Conservation (phyloP, 1,284 basidiomycete species). For the Thelephora terrestris region DNA sequence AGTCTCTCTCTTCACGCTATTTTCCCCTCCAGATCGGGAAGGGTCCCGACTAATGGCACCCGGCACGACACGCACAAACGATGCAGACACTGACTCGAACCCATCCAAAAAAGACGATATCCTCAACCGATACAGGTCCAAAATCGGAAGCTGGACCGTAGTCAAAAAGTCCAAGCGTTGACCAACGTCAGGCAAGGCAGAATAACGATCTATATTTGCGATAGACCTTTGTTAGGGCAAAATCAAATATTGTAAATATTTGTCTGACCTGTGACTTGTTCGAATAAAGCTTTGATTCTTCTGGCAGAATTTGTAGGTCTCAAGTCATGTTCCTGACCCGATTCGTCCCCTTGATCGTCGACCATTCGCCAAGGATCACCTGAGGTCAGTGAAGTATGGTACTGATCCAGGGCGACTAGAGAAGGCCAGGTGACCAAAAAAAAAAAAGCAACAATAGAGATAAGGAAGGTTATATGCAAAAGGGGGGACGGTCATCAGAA, state of each 20-base stretch:
- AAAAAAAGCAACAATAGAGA: not conserved
- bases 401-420: slow-evolving; percentile 70
- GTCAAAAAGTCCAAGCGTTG: slow-evolving; percentile 81
- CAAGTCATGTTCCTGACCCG: slow-evolving; percentile 30
- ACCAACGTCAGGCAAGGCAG: slow-evolving; percentile 67
- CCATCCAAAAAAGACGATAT: slow-evolving; percentile 84
- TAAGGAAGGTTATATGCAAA: slow-evolving; percentile 1
- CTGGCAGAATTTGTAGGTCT: slow-evolving; percentile 74
- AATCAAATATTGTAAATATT: not conserved
- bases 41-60: slow-evolving; percentile 55
- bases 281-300: slow-evolving; percentile 71
- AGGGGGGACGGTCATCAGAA: not conserved
- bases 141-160: slow-evolving; percentile 75
- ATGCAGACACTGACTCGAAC: slow-evolving; percentile 83
- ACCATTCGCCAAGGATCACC: slow-evolving; percentile 84
- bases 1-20: slow-evolving; percentile 43
- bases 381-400: slow-evolving; percentile 72
- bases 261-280: slow-evolving; percentile 72
- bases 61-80: slow-evolving; percentile 83
- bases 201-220: slow-evolving; percentile 65
- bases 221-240: not conserved
- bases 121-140: slow-evolving; percentile 69
- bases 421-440: not conserved
- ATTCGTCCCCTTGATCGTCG: slow-evolving; percentile 41
- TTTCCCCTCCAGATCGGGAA: slow-evolving; percentile 31